Evolutionary conservation across 148 eudicot genomes (phyloP), one percentile per base, ranked within the genome.

Genomic region (Rhododendron griersonianum): DNA sequence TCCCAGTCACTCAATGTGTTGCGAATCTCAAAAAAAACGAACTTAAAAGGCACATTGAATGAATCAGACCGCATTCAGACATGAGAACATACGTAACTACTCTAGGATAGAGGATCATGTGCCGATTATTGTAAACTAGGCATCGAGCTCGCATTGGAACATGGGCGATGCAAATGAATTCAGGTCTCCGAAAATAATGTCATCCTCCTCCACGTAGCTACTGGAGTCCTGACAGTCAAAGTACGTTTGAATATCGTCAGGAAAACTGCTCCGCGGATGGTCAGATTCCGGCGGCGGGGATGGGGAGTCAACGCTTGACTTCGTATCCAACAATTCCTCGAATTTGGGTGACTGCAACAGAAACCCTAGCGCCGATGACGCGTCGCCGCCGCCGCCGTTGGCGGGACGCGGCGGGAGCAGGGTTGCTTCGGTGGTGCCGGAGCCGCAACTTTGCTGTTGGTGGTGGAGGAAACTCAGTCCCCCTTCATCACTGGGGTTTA

Each of bases 161-260:
- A 92, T 86, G 15, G 91, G 83, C 11, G 89, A 80, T 11, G 89
- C 78, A 63, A 89, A 89, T 21, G 90, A 87, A 81, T 89, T 86
- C 51, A 87, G 77, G 50, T 87, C 88, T 33, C 86, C 93, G 33
- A 92, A 92, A 37, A 91, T 88, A 74, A 69, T 82, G 41, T 91
- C 94, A n/a, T 91, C 91, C 2, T 81, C 93, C 25, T 90, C 89
- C 1, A 63, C 82, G 45, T 86, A 89, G 83, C 57, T 88, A 57
- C 85, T 65, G 4, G 89, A 83, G 74, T 87, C 93, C 19, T 91
- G 91, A 82, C 90, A 86, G 28, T 89, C 94, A 33, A 92, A 92
- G 65, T 84, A 88, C n/a, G 94, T 92, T 30, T 92, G 94, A 21
- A 92, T 92, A 48, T 92, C 92, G 11, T 91, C 94, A 0, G 94